phyloP scores from a whole-genome alignment of 1,284 basidiomycete genomes.

The Moesziomyces parantarcticus region DNA sequence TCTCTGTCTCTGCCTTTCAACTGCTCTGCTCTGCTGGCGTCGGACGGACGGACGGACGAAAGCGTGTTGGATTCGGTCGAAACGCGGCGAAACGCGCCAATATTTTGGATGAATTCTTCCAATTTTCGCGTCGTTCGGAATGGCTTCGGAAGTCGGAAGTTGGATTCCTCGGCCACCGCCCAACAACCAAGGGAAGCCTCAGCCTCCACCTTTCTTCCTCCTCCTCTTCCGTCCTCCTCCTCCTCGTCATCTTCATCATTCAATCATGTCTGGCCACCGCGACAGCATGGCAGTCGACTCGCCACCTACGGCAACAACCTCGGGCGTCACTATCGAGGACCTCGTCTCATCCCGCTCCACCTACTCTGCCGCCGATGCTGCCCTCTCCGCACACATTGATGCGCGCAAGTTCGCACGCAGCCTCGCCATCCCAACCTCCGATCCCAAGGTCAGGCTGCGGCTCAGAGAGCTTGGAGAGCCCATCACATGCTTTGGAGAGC shows the following conservation, averaged over 20 bases:
- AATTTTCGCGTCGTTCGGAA: too few relatives aligned
- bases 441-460: constrained; percentile 86
- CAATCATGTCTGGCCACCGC: constrained; percentile 5
- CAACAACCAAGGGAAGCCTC: too few relatives aligned
- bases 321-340: constrained; percentile 41
- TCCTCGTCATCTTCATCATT: neutral
- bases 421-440: constrained; percentile 96
- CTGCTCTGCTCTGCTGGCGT: too few relatives aligned
- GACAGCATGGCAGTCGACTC: constrained; percentile 28
- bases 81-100: too few relatives aligned
- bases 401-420: constrained; percentile 82
- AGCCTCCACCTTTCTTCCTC: too few relatives aligned
- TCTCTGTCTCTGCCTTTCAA: too few relatives aligned
- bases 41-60: too few relatives aligned
- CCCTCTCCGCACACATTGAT: constrained; percentile 53
- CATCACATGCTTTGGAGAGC: constrained; percentile 95
- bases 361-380: constrained; percentile 46
- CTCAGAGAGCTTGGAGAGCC: constrained; percentile 93
- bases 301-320: constrained; percentile 9
- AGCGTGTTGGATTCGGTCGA: too few relatives aligned
- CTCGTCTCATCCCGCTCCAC: constrained; percentile 22
- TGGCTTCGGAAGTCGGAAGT: too few relatives aligned
- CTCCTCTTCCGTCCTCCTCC: neutral
- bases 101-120: too few relatives aligned
- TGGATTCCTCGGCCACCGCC: too few relatives aligned